Evolutionary conservation across 2,329 filamentous ascomycete genomes (phyloP).

Genomic region (Stenocarpella maydis): DNA sequence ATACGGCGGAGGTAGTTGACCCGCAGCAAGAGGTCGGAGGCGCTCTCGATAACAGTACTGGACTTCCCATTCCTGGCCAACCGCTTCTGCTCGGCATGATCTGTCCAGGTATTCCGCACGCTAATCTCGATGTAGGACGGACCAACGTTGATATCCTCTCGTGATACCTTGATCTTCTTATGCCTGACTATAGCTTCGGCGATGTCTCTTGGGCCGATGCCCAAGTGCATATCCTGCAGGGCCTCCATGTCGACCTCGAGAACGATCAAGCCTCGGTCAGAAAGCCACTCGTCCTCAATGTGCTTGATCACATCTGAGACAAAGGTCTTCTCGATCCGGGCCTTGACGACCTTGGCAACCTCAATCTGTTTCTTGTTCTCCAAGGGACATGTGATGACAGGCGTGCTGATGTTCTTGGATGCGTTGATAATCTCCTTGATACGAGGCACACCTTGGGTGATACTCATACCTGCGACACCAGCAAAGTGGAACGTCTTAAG

Average conservation of each 20-base stretch:
- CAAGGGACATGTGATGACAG: slow-evolving; percentile 88
- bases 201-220: slow-evolving; percentile 78
- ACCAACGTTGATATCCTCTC: slow-evolving; percentile 69
- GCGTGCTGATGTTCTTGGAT: slow-evolving; percentile 91
- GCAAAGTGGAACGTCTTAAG: slow-evolving; percentile 99
- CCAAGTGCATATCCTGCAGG: slow-evolving; percentile 82
- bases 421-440: slow-evolving; percentile 99
- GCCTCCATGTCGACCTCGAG: slow-evolving; percentile 83
- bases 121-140: slow-evolving; percentile 75
- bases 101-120: slow-evolving; percentile 64
- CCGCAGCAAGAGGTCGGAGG: slow-evolving; percentile 74
- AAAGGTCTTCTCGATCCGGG: slow-evolving; percentile 93
- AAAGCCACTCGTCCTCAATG: slow-evolving; percentile 90
- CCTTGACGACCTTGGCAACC: slow-evolving; percentile 90
- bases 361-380: slow-evolving; percentile 77
- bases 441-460: slow-evolving; percentile 98
- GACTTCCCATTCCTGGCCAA: slow-evolving; percentile 54
- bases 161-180: slow-evolving; percentile 81
- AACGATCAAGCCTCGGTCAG: slow-evolving; percentile 76
- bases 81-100: slow-evolving; percentile 57
- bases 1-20: slow-evolving; percentile 86
- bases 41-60: slow-evolving; percentile 53
- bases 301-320: slow-evolving; percentile 81
- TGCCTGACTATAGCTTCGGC: slow-evolving; percentile 78
- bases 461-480: slow-evolving; percentile 99